Base-by-base conservation (phyloP, 768 basidiomycete species). In the Leccinum longicurvipes region DNA sequence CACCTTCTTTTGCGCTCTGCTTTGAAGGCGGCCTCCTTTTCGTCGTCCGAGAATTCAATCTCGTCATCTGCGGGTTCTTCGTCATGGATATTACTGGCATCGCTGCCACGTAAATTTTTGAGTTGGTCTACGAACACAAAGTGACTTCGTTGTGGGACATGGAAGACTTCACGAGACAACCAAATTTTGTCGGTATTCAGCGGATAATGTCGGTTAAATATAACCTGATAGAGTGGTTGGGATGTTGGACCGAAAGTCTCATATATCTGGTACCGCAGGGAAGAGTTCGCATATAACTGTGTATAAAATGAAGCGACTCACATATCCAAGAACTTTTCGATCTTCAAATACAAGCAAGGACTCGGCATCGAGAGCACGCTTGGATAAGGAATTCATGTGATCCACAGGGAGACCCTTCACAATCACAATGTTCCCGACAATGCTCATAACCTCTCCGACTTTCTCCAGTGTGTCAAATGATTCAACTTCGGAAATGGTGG, bases 191-290 rank as follows among this genome's bases (percentile, higher is more conserved):
- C 76, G 12, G 73, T 66, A 65, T 89, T 78, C 44, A 90, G 69
- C 5, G 88, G 82, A 62, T 84, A 86, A 3, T 77, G 68, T 32
- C 83, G 75, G 61, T 79, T 87, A 72, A 95, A 92, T 64, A 85
- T 86, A 60, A 98, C 78, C 63, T 93, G 89, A 68, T 98, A 98
- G 55, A 96, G 75, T 6, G 96, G 96, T 56, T 91, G 87, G 19
- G 82, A 80, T 9, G 95, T 92, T 3, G 96, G 93, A 10, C 96
- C 96, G 72, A 98, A 98, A 0, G 95, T 97, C 73, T 98, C 96
- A 67, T 88, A 91, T 51, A 98, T 78, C 92, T 95, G 9, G 14
- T 9, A 69, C 10, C 50, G 39, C 5, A 41, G 25, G 51, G 49
- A 56, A 59, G 65, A 49, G 29, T 49, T 56, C 39, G 54, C 63